A percentile compares a stretch with the other conserved stretches of the same genome.
These are phyloP conservation scores for Russula sp. DNA, from an alignment of 768 basidiomycete genomes.

Conservation along the genomic window DNA sequence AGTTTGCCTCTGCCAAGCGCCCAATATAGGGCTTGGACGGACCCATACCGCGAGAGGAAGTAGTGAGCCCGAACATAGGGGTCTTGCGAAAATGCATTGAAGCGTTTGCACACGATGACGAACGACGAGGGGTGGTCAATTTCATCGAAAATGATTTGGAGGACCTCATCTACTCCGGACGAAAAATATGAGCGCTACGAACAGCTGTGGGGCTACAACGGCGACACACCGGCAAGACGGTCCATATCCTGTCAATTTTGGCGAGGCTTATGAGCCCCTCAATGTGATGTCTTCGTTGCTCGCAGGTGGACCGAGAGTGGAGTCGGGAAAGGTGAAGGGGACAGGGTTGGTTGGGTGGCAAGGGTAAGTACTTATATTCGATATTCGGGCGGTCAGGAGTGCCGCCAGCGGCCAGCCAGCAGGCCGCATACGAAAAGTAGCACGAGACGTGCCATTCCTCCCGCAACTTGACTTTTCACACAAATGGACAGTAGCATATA, in stretches of 20 bases:
- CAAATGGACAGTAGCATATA: not conserved
- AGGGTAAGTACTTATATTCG: slow-evolving; percentile 6
- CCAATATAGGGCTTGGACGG: slow-evolving; percentile 63
- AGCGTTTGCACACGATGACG: slow-evolving; percentile 51
- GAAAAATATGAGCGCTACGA: slow-evolving; percentile 4
- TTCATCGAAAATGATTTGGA: slow-evolving; percentile 69
- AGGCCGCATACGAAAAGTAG: not conserved
- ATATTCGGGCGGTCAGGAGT: not conserved
- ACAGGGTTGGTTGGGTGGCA: slow-evolving; percentile 13
- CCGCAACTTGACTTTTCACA: not conserved
- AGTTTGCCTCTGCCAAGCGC: slow-evolving; percentile 63
- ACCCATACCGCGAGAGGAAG: slow-evolving; percentile 69
- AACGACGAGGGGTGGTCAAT: slow-evolving; percentile 59
- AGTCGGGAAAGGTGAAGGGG: slow-evolving; percentile 2
- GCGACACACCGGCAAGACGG: slow-evolving; percentile 25
- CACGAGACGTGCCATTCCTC: not conserved
- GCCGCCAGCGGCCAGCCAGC: not conserved
- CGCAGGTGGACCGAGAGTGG: slow-evolving; percentile 9
- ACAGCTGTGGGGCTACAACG: slow-evolving; percentile 12
- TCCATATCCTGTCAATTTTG: slow-evolving; percentile 19
- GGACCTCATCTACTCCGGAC: slow-evolving; percentile 46
- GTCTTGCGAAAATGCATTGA: slow-evolving; percentile 58
- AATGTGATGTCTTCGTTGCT: slow-evolving; percentile 7
- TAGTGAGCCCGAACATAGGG: slow-evolving; percentile 74
- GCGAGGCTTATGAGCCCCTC: not conserved